phyloP scores from a whole-genome alignment of 2,329 filamentous ascomycete species.

The Hyphodiscus sp. region DNA sequence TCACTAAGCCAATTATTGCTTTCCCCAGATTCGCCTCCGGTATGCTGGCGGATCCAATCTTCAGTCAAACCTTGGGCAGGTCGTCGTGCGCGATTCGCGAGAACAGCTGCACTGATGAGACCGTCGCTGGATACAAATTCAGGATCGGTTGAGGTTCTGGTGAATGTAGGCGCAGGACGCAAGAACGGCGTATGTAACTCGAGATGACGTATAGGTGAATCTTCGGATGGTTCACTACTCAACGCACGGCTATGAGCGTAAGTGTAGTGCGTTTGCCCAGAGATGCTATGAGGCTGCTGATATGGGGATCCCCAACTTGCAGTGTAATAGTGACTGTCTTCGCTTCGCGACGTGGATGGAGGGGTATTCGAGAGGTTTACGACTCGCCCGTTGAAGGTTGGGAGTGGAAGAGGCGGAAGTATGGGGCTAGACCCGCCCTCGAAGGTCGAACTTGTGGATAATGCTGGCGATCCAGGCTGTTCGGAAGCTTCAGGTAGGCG shows the following conservation, averaged over 20 bases:
- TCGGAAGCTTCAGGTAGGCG: slow-evolving; percentile 7
- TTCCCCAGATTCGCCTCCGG: slow-evolving; percentile 63
- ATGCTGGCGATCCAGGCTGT: slow-evolving; percentile 47
- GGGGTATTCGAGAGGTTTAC: slow-evolving; percentile 49
- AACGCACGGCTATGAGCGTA: slow-evolving; percentile 37
- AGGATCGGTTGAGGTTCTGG: slow-evolving; percentile 31
- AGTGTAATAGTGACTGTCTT: slow-evolving; percentile 49
- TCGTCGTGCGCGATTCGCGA: slow-evolving; percentile 56
- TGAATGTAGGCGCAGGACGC: slow-evolving; percentile 44
- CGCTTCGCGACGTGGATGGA: slow-evolving; percentile 28
- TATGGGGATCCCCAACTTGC: slow-evolving; percentile 93
- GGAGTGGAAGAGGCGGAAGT: slow-evolving; percentile 52
- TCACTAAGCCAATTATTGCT: slow-evolving; percentile 80
- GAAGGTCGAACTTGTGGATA: slow-evolving; percentile 56
- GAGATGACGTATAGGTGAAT: slow-evolving; percentile 54
- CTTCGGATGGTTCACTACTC: slow-evolving; percentile 54
- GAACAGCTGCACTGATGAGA: slow-evolving; percentile 45
- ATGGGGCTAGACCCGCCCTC: slow-evolving; percentile 52
- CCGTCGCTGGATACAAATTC: slow-evolving; percentile 32
- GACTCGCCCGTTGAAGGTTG: slow-evolving; percentile 50
- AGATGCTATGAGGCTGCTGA: slow-evolving; percentile 53
- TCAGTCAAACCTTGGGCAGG: slow-evolving; percentile 62
- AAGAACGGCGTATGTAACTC: slow-evolving; percentile 57
- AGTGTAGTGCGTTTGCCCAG: slow-evolving; percentile 9
- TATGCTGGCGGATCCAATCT: slow-evolving; percentile 81